Evolutionary conservation across 2,329 filamentous ascomycete species (phyloP).

Genomic region (Penicillium sp.): DNA sequence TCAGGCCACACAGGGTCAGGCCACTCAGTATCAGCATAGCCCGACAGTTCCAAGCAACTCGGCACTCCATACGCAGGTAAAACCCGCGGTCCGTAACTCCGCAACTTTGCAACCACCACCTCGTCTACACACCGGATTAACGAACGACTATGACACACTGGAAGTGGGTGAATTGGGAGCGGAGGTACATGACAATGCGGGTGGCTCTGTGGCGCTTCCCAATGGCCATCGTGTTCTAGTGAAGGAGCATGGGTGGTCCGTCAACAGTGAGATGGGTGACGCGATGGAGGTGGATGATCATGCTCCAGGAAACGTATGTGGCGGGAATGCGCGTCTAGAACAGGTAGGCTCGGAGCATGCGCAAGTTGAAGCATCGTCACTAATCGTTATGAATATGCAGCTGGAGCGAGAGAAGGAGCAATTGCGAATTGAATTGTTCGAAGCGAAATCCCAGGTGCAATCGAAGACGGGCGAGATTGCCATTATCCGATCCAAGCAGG

Average conservation of each 20-base stretch:
- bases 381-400: slow-evolving; percentile 19
- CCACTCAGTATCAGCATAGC: slow-evolving; percentile 15
- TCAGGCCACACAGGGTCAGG: slow-evolving; percentile 42
- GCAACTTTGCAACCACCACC: slow-evolving; percentile 28
- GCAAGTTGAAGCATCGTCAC: slow-evolving; percentile 10
- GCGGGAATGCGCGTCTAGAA: slow-evolving; percentile 20
- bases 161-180: slow-evolving; percentile 47
- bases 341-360: slow-evolving; percentile 23
- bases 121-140: slow-evolving; percentile 35
- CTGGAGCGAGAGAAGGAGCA: slow-evolving; percentile 41
- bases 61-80: slow-evolving; percentile 5
- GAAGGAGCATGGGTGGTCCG: slow-evolving; percentile 6
- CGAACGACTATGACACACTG: slow-evolving; percentile 43
- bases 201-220: slow-evolving; percentile 10
- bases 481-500: slow-evolving; percentile 60
- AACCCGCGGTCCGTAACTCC: slow-evolving; percentile 8
- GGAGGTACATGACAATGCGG: slow-evolving; percentile 43
- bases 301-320: slow-evolving; percentile 9
- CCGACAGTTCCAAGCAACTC: background rate
- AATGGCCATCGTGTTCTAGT: slow-evolving; percentile 7
- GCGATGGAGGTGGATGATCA: slow-evolving; percentile 23
- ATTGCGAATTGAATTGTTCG: slow-evolving; percentile 38
- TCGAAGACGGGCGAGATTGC: slow-evolving; percentile 62
- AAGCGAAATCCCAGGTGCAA: slow-evolving; percentile 43
- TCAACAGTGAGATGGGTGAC: slow-evolving; percentile 12